Evolutionary conservation across 2,329 filamentous ascomycete genomes (phyloP), one percentile per base, ranked within the genome.

Genomic region (Diaporthe longicolla): DNA sequence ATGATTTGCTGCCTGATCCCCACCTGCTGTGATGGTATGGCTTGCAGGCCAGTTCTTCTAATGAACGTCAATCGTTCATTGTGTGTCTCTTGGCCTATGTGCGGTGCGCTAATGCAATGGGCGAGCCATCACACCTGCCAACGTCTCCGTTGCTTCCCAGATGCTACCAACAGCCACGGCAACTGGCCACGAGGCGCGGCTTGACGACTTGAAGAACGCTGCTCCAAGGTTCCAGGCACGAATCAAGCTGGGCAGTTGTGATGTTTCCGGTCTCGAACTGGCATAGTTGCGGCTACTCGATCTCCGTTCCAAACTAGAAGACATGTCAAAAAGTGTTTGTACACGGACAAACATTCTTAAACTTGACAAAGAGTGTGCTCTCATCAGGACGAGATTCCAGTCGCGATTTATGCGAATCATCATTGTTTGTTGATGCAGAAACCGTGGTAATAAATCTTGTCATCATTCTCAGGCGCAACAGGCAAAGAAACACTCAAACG

Each of bases 391-490:
- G 70, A 66, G 57, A 72, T 55, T 72, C 70, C 58, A 66, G 43
- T 55, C 70, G 70, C 59, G 50, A 72, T 66, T 57, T n/a, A 45
- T 57, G 70, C 70, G 50, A 45, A 54, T 72, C 58, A 66, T 72
- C 50, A 65, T 54, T 66, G 24, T 72, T 72, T 72, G 37, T 72
- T 72, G 58, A 72, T 66, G 59, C 35, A 72, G 58, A 65, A 72
- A 66, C 45, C 58, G 26, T 48, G n/a, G 50, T 72, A 57, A 72
- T 66, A 43, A 66, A 66, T 55, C 59, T 26, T 65, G 70, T 72
- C 70, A 63, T 71, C 55, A 61, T 61, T 45, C 29, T 50, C 26
- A 50, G 26, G 17, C 26, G 35, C 0, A 29, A 5, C 43, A 15
- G 19, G 24, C 1, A 24, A 26, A 63, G 29, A 48, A 50, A 48